Percentiles rank a stretch among this genome's conserved stretches.
These are phyloP conservation scores for Verticillium nonalfalfae DNA, from an alignment of 2,329 filamentous ascomycete genomes.

Conservation along the genomic window DNA sequence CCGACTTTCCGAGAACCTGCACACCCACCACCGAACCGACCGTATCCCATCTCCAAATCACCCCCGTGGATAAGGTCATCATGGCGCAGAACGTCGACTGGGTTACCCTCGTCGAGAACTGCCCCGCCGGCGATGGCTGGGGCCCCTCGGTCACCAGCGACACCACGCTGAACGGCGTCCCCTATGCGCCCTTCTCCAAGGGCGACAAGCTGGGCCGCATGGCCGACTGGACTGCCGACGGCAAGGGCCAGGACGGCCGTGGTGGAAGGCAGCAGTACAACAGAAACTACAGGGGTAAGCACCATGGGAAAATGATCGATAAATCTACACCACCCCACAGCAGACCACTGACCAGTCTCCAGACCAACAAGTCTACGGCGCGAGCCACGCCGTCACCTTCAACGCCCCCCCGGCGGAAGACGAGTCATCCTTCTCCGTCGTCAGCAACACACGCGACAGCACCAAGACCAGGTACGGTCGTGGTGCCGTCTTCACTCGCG, in stretches of 20 bases:
- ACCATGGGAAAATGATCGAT: background rate
- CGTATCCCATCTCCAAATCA: constrained; percentile 1
- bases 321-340: background rate
- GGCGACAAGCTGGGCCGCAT: constrained; percentile 98
- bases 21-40: constrained; percentile 5
- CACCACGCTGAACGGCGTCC: constrained; percentile 88
- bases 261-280: constrained; percentile 85
- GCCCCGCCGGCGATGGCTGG: constrained; percentile 77
- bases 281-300: constrained; percentile 81
- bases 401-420: constrained; percentile 89
- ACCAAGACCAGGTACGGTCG: constrained; percentile 83
- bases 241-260: constrained; percentile 71
- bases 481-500: constrained; percentile 80
- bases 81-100: constrained; percentile 51
- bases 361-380: constrained; percentile 97
- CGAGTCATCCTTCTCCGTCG: constrained; percentile 95
- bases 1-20: constrained; percentile 12
- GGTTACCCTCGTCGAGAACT: constrained; percentile 61
- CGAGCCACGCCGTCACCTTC: constrained; percentile 80
- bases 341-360: constrained; percentile 3
- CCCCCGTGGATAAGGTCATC: constrained; percentile 12
- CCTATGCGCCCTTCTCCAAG: constrained; percentile 97
- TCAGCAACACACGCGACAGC: constrained; percentile 87
- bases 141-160: constrained; percentile 77
- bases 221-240: constrained; percentile 94